Conservation (phyloP, 192 early-diverging fungal species). For the Coemansia sp. region DNA sequence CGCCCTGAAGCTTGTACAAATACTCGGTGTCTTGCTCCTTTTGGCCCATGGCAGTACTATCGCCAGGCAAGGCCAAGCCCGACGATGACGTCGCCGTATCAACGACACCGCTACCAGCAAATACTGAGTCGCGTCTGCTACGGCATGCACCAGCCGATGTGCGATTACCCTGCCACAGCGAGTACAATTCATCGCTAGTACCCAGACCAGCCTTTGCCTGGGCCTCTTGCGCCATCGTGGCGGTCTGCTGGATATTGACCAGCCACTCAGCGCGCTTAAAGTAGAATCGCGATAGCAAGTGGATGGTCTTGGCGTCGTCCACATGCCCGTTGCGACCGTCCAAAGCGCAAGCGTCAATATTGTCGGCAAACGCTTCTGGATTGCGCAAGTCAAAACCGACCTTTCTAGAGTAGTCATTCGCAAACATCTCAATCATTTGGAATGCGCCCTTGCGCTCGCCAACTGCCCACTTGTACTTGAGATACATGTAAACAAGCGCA, state of each 20-base stretch:
- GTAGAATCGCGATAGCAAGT: slow-evolving; percentile 75
- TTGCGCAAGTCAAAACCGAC: slow-evolving; percentile 30
- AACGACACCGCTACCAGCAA: neutral
- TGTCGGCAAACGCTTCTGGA: slow-evolving; percentile 26
- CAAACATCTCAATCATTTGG: slow-evolving; percentile 75
- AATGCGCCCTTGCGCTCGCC: slow-evolving; percentile 57
- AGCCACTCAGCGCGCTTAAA: slow-evolving; percentile 96
- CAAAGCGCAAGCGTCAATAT: slow-evolving; percentile 18
- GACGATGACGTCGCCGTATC: neutral
- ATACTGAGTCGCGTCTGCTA: neutral
- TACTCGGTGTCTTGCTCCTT: slow-evolving; percentile 17
- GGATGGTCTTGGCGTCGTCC: slow-evolving; percentile 35
- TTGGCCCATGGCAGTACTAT: neutral
- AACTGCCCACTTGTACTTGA: slow-evolving; percentile 64
- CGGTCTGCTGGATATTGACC: slow-evolving; percentile 20
- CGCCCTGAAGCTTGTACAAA: slow-evolving; percentile 24
- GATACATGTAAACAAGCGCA: slow-evolving; percentile 73
- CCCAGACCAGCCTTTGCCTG: slow-evolving; percentile 11
- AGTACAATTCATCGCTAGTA: neutral
- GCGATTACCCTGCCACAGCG: slow-evolving; percentile 1
- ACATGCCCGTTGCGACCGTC: neutral
- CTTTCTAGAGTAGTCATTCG: slow-evolving; percentile 59
- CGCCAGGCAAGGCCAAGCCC: neutral
- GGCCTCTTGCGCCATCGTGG: slow-evolving; percentile 16
- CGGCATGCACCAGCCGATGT: neutral